A percentile compares a stretch with the other conserved stretches of the same genome.
phyloP scores from a whole-genome alignment of 2,329 filamentous ascomycete species.

The Penicillium sp. region DNA sequence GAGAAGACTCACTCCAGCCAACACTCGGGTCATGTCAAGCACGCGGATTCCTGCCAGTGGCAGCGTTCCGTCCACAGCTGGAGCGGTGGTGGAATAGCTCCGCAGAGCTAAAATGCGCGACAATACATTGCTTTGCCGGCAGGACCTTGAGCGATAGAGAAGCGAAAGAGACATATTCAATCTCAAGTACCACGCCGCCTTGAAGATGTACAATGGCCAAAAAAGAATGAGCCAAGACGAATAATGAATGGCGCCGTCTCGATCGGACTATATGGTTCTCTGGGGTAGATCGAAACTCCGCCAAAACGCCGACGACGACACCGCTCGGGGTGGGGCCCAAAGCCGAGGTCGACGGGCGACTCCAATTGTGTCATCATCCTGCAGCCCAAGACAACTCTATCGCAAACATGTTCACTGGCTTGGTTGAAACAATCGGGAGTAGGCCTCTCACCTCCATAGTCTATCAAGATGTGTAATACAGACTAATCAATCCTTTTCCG shows the following conservation, averaged over 20 bases:
- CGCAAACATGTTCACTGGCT: constrained; percentile 81
- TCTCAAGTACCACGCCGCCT: neutral
- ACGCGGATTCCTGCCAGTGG: constrained; percentile 83
- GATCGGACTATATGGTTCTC: constrained; percentile 8
- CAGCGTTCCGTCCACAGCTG: constrained; percentile 43
- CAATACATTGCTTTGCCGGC: constrained; percentile 17
- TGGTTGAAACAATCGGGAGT: constrained; percentile 92
- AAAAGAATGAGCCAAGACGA: constrained; percentile 1
- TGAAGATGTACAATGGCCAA: constrained; percentile 2
- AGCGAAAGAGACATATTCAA: constrained; percentile 22
- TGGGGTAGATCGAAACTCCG: constrained; percentile 20
- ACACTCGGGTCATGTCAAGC: constrained; percentile 91
- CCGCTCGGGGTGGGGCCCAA: constrained; percentile 17
- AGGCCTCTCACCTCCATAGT: constrained; percentile 32
- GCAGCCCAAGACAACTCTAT: constrained; percentile 7
- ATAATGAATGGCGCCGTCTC: neutral
- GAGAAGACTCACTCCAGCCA: constrained; percentile 69
- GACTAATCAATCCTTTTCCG: constrained; percentile 23
- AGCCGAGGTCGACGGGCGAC: constrained; percentile 23
- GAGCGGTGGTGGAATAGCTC: constrained; percentile 38
- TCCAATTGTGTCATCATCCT: constrained; percentile 11
- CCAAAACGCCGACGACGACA: constrained; percentile 21
- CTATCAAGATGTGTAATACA: neutral
- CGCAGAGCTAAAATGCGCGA: constrained; percentile 24
- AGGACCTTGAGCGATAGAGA: constrained; percentile 17